Conservation (phyloP, 441 rosid species). For the Arabidopsis hybrid region DNA sequence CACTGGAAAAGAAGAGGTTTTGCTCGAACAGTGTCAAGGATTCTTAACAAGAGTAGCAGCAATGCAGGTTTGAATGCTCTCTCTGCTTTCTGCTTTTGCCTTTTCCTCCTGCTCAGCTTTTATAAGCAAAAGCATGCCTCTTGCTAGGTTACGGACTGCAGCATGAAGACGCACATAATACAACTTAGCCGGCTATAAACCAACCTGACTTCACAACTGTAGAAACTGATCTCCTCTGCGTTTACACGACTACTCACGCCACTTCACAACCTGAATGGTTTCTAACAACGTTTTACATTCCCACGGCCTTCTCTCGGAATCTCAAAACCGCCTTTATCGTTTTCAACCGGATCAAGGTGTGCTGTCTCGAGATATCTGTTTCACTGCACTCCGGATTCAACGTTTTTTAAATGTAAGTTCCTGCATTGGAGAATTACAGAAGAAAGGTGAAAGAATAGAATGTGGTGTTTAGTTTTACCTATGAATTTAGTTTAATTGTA, state of each 20-base stretch:
- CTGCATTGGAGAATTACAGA: constrained; percentile 35
- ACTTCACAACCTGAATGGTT: constrained; percentile 39
- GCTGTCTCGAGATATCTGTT: constrained; percentile 45
- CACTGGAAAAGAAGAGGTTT: constrained; percentile 55
- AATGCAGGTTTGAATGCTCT: constrained; percentile 53
- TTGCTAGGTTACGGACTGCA: constrained; percentile 64
- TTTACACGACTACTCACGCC: constrained; percentile 50
- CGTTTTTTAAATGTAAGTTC: neutral
- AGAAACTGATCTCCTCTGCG: constrained; percentile 66
- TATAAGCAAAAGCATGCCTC: constrained; percentile 20
- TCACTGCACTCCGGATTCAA: constrained; percentile 1
- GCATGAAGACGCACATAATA: constrained; percentile 74
- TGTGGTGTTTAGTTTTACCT: constrained; percentile 19
- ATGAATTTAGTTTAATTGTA: constrained; percentile 26
- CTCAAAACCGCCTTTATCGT: constrained; percentile 45
- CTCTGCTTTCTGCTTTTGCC: constrained; percentile 14
- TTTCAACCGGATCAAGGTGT: constrained; percentile 54
- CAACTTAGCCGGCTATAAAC: constrained; percentile 57
- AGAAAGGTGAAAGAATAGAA: constrained; percentile 20
- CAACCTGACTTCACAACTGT: constrained; percentile 75
- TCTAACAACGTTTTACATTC: constrained; percentile 39
- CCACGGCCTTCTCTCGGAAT: constrained; percentile 59
- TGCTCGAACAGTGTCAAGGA: constrained; percentile 57
- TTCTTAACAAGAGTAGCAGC: constrained; percentile 60
- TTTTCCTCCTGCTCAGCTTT: constrained; percentile 24